These are phyloP conservation scores for Trypanosoma scelopori DNA, from an alignment of 208 protist genomes.

Conservation along the genomic window DNA sequence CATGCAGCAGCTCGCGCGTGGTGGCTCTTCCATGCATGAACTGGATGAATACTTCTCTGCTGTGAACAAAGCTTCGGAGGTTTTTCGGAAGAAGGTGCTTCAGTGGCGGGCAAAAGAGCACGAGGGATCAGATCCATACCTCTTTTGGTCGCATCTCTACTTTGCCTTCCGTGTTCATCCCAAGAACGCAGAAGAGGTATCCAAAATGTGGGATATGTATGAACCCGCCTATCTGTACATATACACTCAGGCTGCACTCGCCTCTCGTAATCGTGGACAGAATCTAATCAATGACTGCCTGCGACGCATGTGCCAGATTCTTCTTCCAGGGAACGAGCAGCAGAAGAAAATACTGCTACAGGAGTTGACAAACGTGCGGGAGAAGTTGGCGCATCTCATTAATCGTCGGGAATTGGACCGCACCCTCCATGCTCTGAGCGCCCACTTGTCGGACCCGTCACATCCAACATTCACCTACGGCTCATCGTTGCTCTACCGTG, in stretches of 20 bases:
- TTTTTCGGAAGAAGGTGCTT: slow-evolving; percentile 76
- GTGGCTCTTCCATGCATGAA: slow-evolving; percentile 49
- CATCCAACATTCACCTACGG: slow-evolving; percentile 78
- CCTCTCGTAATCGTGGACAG: slow-evolving; percentile 60
- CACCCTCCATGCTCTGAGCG: slow-evolving; percentile 72
- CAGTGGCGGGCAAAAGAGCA: slow-evolving; percentile 72
- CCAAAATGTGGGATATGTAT: slow-evolving; percentile 83
- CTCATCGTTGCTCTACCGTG: slow-evolving; percentile 63
- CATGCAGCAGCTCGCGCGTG: slow-evolving; percentile 70
- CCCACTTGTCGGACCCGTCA: slow-evolving; percentile 50
- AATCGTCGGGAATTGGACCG: slow-evolving; percentile 75
- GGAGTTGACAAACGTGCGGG: slow-evolving; percentile 78
- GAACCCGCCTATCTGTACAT: slow-evolving; percentile 82
- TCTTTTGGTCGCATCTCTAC: slow-evolving; percentile 88
- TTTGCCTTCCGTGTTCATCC: slow-evolving; percentile 86
- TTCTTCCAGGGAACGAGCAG: slow-evolving; percentile 52
- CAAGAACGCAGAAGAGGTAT: slow-evolving; percentile 60
- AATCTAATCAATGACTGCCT: slow-evolving; percentile 81
- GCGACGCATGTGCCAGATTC: slow-evolving; percentile 83
- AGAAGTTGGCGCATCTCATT: slow-evolving; percentile 81
- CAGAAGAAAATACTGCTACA: slow-evolving; percentile 62
- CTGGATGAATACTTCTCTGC: slow-evolving; percentile 63
- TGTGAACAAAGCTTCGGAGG: slow-evolving; percentile 59
- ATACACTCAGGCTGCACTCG: slow-evolving; percentile 82
- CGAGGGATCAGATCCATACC: slow-evolving; percentile 75